These are phyloP conservation scores for Starmerella powellii DNA, from an alignment of 805 yeast genomes.

Conservation along the genomic window DNA sequence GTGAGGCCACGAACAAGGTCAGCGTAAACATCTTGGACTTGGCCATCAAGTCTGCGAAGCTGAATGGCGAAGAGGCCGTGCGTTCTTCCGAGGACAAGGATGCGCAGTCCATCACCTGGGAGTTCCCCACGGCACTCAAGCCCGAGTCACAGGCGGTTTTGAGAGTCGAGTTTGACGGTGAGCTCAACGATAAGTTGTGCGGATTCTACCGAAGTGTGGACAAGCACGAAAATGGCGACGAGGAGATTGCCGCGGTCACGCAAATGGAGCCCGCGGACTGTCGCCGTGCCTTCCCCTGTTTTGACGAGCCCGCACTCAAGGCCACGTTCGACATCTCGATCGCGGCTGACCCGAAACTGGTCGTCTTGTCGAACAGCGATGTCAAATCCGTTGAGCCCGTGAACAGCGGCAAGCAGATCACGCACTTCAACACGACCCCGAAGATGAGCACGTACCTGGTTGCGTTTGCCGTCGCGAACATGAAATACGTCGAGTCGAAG, in stretches of 20 bases:
- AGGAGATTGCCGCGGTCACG: conserved; percentile 49
- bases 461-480: conserved; percentile 61
- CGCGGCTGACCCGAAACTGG: conserved; percentile 39
- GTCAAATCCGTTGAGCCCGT: conserved; percentile 33
- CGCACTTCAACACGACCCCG: conserved; percentile 53
- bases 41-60: conserved; percentile 35
- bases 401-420: conserved; percentile 35
- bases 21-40: conserved; percentile 54
- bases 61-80: conserved; percentile 26
- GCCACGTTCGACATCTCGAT: conserved; percentile 52
- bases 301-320: conserved; percentile 60
- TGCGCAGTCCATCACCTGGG: conserved; percentile 52
- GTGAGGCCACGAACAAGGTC: conserved; percentile 34
- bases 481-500: conserved; percentile 46
- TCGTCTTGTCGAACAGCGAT: conserved; percentile 60
- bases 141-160: conserved; percentile 43
- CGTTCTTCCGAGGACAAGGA: conserved; percentile 34
- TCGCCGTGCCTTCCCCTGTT: conserved; percentile 65
- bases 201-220: conserved; percentile 62
- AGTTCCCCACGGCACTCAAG: conserved; percentile 35
- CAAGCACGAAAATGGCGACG: conserved; percentile 39
- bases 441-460: conserved; percentile 62
- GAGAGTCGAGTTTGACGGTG: conserved; percentile 42
- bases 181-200: conserved; percentile 55
- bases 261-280: conserved; percentile 72